phyloP scores from a whole-genome alignment of 1,284 basidiomycete species.

The Vanrija pseudolonga region DNA sequence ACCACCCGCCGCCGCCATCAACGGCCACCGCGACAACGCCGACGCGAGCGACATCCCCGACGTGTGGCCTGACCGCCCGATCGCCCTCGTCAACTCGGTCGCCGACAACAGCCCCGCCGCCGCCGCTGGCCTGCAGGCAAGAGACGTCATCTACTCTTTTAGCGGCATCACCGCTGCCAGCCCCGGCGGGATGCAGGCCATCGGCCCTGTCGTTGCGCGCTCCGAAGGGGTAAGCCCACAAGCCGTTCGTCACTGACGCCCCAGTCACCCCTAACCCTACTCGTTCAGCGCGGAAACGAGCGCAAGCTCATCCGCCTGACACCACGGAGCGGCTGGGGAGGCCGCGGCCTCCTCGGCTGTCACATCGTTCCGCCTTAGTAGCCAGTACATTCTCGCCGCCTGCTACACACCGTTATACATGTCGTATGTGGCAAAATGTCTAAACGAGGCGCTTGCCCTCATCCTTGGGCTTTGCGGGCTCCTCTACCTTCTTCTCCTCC shows the following conservation, averaged over 20 bases:
- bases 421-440: not conserved
- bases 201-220: constrained; percentile 65
- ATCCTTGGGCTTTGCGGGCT: constrained; percentile 2
- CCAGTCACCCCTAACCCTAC: constrained; percentile 54
- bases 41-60: constrained; percentile 10
- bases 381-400: not conserved
- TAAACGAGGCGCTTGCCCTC: constrained; percentile 29
- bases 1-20: too few relatives aligned
- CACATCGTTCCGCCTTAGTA: constrained; percentile 60
- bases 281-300: constrained; percentile 49
- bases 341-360: constrained; percentile 77
- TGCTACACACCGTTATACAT: not conserved
- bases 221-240: constrained; percentile 65
- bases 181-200: constrained; percentile 55
- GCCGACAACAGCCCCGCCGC: constrained; percentile 72
- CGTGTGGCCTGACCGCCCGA: constrained; percentile 43
- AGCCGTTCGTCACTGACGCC: too few relatives aligned
- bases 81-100: constrained; percentile 74
- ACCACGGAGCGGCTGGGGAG: constrained; percentile 65
- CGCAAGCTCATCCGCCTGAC: constrained; percentile 53
- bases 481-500: constrained; percentile 7
- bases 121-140: constrained; percentile 63
- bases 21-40: not conserved
- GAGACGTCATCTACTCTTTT: constrained; percentile 71
- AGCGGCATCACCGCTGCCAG: constrained; percentile 56